phyloP scores from a whole-genome alignment of 2,329 filamentous ascomycete species.

The Alternaria ventricosa region DNA sequence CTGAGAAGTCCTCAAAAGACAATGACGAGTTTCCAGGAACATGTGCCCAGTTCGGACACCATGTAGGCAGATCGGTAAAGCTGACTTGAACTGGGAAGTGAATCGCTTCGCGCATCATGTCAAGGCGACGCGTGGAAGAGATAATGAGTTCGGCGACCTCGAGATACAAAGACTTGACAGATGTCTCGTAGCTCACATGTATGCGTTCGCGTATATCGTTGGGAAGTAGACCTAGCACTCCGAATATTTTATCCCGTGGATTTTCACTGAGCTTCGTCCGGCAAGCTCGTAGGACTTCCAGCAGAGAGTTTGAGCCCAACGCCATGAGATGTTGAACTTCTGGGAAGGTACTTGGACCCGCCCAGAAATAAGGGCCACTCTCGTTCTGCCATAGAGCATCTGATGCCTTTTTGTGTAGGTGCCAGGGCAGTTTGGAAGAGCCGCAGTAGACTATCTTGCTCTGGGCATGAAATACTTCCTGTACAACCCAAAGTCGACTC shows the following conservation, averaged over 20 bases:
- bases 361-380: not conserved
- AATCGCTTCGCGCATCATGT: not conserved
- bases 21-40: not conserved
- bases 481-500: not conserved
- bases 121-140: not conserved
- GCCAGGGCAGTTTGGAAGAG: not conserved
- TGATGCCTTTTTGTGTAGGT: not conserved
- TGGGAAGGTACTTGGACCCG: not conserved
- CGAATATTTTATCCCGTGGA: not conserved
- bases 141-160: not conserved
- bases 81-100: not conserved
- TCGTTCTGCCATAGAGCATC: not conserved
- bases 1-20: too few species aligned
- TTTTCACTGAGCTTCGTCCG: not conserved
- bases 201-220: not conserved
- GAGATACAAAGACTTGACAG: not conserved
- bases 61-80: not conserved
- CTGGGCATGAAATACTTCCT: rapidly evolving
- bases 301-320: not conserved
- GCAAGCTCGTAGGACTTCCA: not conserved
- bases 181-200: not conserved
- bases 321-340: not conserved
- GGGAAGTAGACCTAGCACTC: not conserved
- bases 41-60: not conserved
- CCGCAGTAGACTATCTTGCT: not conserved